phyloP scores from a whole-genome alignment of 1,284 basidiomycete genomes.

The Uromyces viciae-fabae region DNA sequence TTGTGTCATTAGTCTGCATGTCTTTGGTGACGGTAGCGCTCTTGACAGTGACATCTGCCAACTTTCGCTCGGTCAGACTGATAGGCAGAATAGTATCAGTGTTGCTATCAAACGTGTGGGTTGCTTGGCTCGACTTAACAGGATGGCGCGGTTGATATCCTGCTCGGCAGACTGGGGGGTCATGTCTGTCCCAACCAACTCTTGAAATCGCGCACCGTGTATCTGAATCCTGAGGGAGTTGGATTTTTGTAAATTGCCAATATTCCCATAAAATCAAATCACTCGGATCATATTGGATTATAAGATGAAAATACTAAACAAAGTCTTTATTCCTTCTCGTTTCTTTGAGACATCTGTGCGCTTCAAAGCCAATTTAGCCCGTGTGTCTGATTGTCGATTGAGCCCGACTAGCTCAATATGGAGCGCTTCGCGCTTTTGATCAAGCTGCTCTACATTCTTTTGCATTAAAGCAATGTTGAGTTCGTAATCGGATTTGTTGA shows the following conservation, averaged over 20 bases:
- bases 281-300: not conserved
- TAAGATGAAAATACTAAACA: slow-evolving; percentile 60
- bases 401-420: slow-evolving; percentile 70
- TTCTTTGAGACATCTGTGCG: slow-evolving; percentile 67
- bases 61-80: slow-evolving; percentile 13
- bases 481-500: slow-evolving; percentile 67
- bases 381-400: slow-evolving; percentile 73
- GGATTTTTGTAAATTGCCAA: no score
- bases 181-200: slow-evolving; percentile 64
- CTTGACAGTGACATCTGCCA: not conserved
- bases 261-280: slow-evolving; percentile 38
- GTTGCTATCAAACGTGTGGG: not conserved
- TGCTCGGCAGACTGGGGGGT: slow-evolving; percentile 67
- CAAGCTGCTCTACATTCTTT: slow-evolving; percentile 63
- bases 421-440: slow-evolving; percentile 68
- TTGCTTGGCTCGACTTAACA: slow-evolving; percentile 58
- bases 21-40: slow-evolving; percentile 4
- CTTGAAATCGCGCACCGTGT: slow-evolving; percentile 64
- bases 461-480: slow-evolving; percentile 65
- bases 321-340: slow-evolving; percentile 64
- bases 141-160: slow-evolving; percentile 63
- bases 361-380: slow-evolving; percentile 77
- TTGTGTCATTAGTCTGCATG: slow-evolving; percentile 25
- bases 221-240: slow-evolving; percentile 61
- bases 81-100: not conserved